phyloP scores from a whole-genome alignment of 371 early-diverging fungal species.

The Entomophthora muscae region DNA sequence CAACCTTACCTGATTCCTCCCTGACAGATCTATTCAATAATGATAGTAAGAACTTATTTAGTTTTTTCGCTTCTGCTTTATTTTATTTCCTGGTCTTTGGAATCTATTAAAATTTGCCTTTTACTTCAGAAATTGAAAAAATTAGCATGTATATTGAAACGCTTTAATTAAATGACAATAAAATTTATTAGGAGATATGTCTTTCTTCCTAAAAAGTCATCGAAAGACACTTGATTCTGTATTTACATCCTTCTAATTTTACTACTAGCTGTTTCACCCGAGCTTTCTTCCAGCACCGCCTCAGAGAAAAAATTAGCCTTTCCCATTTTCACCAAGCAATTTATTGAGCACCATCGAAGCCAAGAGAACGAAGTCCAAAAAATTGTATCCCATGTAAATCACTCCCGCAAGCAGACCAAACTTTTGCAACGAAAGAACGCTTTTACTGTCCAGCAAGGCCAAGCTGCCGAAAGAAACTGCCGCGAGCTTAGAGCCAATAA shows the following conservation, averaged over 20 bases:
- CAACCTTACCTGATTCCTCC: not conserved
- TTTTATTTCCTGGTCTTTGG: no score
- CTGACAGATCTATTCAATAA: not conserved
- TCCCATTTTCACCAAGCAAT: slow-evolving; percentile 7
- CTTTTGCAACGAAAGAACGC: not conserved
- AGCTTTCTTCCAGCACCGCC: not conserved
- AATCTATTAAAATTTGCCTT: no score
- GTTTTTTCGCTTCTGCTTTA: not conserved
- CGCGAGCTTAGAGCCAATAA: slow-evolving; percentile 3
- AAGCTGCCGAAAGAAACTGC: not conserved
- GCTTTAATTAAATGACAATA: no score
- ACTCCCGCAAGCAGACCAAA: not conserved
- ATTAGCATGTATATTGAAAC: no score
- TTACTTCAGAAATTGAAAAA: no score
- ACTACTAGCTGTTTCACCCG: no score
- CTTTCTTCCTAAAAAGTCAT: no score
- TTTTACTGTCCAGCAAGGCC: slow-evolving; percentile 4
- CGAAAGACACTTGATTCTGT: no score
- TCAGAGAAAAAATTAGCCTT: slow-evolving; percentile 2
- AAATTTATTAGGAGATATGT: no score
- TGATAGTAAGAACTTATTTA: not conserved
- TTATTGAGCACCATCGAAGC: slow-evolving; percentile 1
- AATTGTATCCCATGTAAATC: not conserved
- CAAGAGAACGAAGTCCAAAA: slow-evolving; percentile 4
- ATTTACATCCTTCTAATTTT: no score